These are phyloP conservation scores for Amauroascus verrucosus DNA, from an alignment of 2,329 filamentous ascomycete genomes.

Conservation along the genomic window DNA sequence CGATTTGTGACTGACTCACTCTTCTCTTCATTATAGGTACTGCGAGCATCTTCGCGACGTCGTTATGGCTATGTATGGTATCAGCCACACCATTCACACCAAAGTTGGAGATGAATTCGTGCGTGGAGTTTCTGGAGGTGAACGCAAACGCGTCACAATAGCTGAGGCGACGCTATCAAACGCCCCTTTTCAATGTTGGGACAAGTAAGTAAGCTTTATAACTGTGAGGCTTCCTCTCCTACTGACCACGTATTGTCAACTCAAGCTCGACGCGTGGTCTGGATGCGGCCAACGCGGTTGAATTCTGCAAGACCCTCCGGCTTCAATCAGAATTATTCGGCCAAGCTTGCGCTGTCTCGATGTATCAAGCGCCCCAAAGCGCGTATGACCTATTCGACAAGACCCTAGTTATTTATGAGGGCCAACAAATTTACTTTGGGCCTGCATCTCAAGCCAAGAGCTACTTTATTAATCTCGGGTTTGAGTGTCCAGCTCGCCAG, in stretches of 20 bases:
- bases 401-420: conserved; percentile 68
- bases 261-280: conserved; percentile 51
- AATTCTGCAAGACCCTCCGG: conserved; percentile 59
- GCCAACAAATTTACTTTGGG: conserved; percentile 66
- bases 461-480: conserved; percentile 70
- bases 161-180: conserved; percentile 63
- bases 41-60: conserved; percentile 36
- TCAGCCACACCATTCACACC: conserved; percentile 74
- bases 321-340: conserved; percentile 74
- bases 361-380: conserved; percentile 76
- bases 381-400: conserved; percentile 75
- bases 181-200: conserved; percentile 63
- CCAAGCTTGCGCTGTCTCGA: conserved; percentile 70
- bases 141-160: conserved; percentile 70
- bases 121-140: conserved; percentile 68
- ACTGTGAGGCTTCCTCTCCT: conserved; percentile 61
- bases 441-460: conserved; percentile 53
- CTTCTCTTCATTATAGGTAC: conserved; percentile 22
- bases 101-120: conserved; percentile 77
- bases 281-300: conserved; percentile 56
- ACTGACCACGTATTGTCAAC: neutral
- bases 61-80: conserved; percentile 42
- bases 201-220: conserved; percentile 41
- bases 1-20: too few relatives aligned
- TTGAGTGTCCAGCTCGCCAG: conserved; percentile 60